Base-by-base conservation (phyloP, 768 basidiomycete genomes). In the Podaxis carcinomalis region DNA sequence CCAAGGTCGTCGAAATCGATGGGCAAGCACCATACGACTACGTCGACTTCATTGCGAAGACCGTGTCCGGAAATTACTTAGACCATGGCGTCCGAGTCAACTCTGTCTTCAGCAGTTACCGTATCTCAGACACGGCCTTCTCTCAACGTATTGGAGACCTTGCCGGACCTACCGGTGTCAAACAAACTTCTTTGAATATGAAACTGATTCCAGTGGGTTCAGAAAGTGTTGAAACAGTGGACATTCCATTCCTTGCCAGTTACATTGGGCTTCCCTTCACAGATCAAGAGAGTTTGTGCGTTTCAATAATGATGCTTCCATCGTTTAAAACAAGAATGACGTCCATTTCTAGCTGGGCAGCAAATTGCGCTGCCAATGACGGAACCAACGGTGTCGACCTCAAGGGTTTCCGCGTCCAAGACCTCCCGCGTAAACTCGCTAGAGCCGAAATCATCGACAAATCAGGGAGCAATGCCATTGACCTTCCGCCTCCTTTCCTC, bases 11-110 rank as follows among this genome's bases (percentile, higher is more conserved):
- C 23, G 65, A 74, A 37, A 86, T 88, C 59, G 80, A 81, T 59
- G 85, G 83, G 32, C 67, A 76, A 63, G 74, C 79, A 56, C 75
- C 85, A 9, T 86, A 79, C 63, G 73, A 70, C 39, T 87, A 87
- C 64, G 80, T 84, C 47, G 81, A 85, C 67, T 68, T 74, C 25
- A 80, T 87, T 51, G 86, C 87, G 1, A 69, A 70, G 40, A 85
- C 82, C 2, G 79, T 83, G n/a, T 81, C 82, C 4, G 85, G 87
- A 3, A 86, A 86, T 64, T 87, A 80, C 68, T 73, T 88, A 51
- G 84, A 87, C 67, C 84, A 85, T 63, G 82, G 82, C 32, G 77
- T 87, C 47, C 79, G 87, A 36, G 80, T 86, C 42, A 88, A 87
- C 72, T 83, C 80, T 42, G 85, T 82, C 3, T 82, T 84, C 71